Conservation (phyloP, 768 basidiomycete species). For the Naganishia kalamii region DNA sequence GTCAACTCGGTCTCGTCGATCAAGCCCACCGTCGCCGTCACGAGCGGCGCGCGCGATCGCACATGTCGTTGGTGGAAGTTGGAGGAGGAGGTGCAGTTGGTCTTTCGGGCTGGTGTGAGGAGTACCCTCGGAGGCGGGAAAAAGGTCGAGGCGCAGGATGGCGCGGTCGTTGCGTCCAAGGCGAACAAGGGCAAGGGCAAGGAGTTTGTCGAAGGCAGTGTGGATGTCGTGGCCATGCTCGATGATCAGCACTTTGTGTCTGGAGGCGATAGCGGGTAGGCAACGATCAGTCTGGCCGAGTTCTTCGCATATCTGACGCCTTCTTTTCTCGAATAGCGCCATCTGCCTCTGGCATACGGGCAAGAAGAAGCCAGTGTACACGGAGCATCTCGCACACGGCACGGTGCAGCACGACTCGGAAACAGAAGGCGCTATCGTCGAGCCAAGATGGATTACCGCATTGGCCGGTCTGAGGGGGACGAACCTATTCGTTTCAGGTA, state of each 20-base stretch:
- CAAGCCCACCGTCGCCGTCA: conserved; percentile 74
- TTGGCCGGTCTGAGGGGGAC: conserved; percentile 77
- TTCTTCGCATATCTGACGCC: not conserved
- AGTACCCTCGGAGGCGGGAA: conserved; percentile 38
- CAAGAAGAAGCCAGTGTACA: conserved; percentile 93
- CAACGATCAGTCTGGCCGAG: not conserved
- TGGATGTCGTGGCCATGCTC: conserved; percentile 89
- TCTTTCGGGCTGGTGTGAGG: conserved; percentile 90
- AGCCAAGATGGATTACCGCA: conserved; percentile 86
- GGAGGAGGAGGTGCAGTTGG: conserved; percentile 85
- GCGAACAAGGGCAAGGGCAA: conserved; percentile 30
- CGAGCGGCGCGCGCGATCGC: conserved; percentile 82
- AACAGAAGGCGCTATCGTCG: conserved; percentile 65
- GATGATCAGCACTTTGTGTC: conserved; percentile 88
- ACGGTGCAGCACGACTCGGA: conserved; percentile 64
- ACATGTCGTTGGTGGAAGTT: conserved; percentile 95
- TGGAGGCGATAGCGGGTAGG: conserved; percentile 93
- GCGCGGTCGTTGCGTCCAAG: conserved; percentile 36
- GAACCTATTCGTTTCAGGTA: conserved; percentile 84
- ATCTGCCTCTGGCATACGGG: conserved; percentile 83
- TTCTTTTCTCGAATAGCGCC: conserved; percentile 53
- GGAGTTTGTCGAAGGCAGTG: conserved; percentile 75
- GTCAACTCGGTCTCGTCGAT: conserved; percentile 72
- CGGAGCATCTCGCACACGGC: conserved; percentile 79
- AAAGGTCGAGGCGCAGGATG: not conserved